Base-by-base conservation (phyloP, 495 filamentous ascomycete species). In the Penicillium lagena region DNA sequence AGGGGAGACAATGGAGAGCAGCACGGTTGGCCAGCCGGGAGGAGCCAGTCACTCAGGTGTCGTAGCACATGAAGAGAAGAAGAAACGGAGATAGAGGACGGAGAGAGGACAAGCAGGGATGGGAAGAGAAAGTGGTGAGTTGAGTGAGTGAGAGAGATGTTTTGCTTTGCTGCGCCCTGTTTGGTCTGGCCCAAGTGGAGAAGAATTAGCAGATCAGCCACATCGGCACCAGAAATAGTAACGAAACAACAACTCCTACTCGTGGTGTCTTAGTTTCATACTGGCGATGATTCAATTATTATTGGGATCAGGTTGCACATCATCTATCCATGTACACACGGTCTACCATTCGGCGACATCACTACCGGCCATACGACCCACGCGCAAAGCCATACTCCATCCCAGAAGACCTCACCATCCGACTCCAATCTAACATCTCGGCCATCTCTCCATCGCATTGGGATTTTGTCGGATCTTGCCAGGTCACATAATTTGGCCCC, bases 121-220 rank as follows among this genome's bases (percentile, higher is more conserved):
- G 15, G 29, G 29, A 14, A 37, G 29, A 27, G 29, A 42, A 35
- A 28, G 12, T 29, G 17, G 33, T 46, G 35, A 42, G 42, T 6
- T 22, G 2, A 22, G 22, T 22, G 22, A 17, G 15, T 17, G 32
- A 50, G 33, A 8, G 8, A 37, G 40, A 42, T 12, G 30, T 33
- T 38, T 43, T 34, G 49, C 41, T 37, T 47, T 57, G 50, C 56
- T 60, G 56, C 56, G 56, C 56, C 56, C 52, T 56, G 53, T 51
- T 54, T 51, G 49, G 52, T 56, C 56, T 56, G 53, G 53, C 50
- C 46, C 37, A 22, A 38, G 56, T 55, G 55, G 55, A 58, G 52
- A 22, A 22, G 4, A 22, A 6, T 22, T 22, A 22, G 22, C 22
- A 4, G 22, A 22, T 22, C 22, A 22, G 22, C 22, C 22, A 22